A percentile compares a stretch with the other conserved stretches of the same genome.
phyloP scores from a whole-genome alignment of 257 asterid genomes.

The Verbascum thapsus region DNA sequence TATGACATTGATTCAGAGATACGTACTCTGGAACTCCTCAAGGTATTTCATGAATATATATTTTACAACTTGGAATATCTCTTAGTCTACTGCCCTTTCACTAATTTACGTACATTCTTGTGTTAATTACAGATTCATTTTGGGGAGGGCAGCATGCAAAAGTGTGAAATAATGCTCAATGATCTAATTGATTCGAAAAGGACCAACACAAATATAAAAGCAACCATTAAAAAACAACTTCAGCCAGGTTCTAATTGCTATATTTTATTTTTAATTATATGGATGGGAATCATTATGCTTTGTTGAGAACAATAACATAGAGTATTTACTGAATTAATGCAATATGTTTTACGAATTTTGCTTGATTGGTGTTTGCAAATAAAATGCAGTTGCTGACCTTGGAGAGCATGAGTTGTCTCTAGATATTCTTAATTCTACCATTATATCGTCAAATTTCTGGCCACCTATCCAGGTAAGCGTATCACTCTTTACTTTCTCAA shows the following conservation, averaged over 20 bases:
- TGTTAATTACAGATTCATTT: constrained; percentile 79
- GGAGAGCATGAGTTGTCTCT: constrained; percentile 63
- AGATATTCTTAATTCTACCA: constrained; percentile 74
- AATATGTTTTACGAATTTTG: constrained; percentile 18
- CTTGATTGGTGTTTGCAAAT: constrained; percentile 25
- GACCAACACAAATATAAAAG: constrained; percentile 87
- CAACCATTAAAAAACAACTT: constrained; percentile 61
- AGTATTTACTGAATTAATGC: constrained; percentile 22
- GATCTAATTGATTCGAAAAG: constrained; percentile 96
- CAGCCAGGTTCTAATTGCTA: constrained; percentile 52
- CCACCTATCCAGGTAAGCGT: constrained; percentile 92
- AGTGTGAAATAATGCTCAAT: constrained; percentile 97
- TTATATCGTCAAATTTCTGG: constrained; percentile 96
- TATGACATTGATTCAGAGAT: constrained; percentile 95
- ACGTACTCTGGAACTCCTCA: constrained; percentile 91
- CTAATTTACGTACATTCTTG: constrained; percentile 31
- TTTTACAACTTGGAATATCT: constrained; percentile 29
- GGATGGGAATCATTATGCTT: constrained; percentile 21
- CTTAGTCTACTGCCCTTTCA: constrained; percentile 10
- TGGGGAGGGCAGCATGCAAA: constrained; percentile 99
- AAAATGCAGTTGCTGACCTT: constrained; percentile 46
- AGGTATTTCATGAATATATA: constrained; percentile 52
- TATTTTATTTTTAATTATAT: constrained; percentile 22
- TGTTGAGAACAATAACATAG: constrained; percentile 1
- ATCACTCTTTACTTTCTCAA: constrained; percentile 19